Base-by-base conservation (phyloP, 2,329 filamentous ascomycete species). In the Balansia obtecta region DNA sequence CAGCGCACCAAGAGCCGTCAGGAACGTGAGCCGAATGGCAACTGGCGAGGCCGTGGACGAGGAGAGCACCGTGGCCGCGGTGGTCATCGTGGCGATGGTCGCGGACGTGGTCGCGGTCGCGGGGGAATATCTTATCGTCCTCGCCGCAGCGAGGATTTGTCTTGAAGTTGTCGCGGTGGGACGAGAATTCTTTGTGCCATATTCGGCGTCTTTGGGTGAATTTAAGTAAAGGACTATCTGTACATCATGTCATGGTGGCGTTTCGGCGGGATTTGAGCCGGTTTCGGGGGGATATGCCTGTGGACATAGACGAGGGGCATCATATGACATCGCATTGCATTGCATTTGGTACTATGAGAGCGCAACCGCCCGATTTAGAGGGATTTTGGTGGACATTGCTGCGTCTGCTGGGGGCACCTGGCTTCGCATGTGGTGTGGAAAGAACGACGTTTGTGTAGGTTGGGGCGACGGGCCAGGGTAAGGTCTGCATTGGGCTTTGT, bases 1-100 rank as follows among this genome's bases (percentile, higher is more conserved):
- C 79, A 79, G 60, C 78, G 79, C 60, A 77, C 78, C 65, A 74
- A 75, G 52, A 72, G 71, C 49, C 75, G 75, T 50, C 73, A 73
- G 59, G 74, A 73, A 51, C 71, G 77, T 46, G 77, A 79, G 50
- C 71, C 70, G 37, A 65, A 69, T 50, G 68, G 59, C 52, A 59
- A 56, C 48, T 61, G 60, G 55, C 65, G 73, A 37, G 68, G 70
- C 45, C 66, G 69, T 40, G 70, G 75, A 38, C 71, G 74, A 54
- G 72, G 72, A 42, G 70, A 74, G 46, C 67, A 68, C 56, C 71
- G 78, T 50, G 75, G 76, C 32, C 71, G 77, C 53, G 74, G 75
- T 50, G 74, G 73, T 38, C 67, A 68, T 53, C 71, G 75, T 50
- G 72, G 75, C 39, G 69, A 72, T 49, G 69, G 71, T 40, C 70